Base-by-base conservation (phyloP, 2,329 filamentous ascomycete genomes). In the Microthyrium microscopicum region DNA sequence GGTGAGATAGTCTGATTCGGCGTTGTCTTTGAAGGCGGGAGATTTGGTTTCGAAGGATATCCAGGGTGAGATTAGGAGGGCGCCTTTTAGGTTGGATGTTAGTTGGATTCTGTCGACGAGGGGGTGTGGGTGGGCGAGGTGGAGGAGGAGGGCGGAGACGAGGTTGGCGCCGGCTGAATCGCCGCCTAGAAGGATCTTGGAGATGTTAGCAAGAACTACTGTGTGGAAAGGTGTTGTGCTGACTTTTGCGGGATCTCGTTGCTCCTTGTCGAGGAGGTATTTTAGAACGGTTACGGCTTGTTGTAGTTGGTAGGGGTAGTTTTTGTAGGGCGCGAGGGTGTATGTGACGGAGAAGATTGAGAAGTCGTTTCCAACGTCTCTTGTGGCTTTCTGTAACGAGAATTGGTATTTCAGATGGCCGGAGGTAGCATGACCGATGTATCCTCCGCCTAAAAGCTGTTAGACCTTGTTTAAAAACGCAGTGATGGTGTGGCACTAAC, bases 281-380 rank as follows among this genome's bases (percentile, higher is more conserved):
- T 52, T 44, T n/a, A 68, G 42, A 7, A 57, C 47, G 20, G 56
- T 50, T 15, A 57, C 50, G 9, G 57, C 61, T 48, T 69, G 58
- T 38, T 52, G 47, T 5, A 68, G 49, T 40, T 67, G 62, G 5
- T 53, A 50, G 2, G 65, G 65, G 42, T 67, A 68, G 26, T 47
- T 45, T 12, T 42, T 44, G 24, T 58, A 49, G 3, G 62, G 61
- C 0, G 68, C 60, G n/a, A 74, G 59, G 18, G 64, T 65, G 49
- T 77, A 77, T 25, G 62, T 61, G n/a, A 72, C 55, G 17, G 68
- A 49, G 31, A 73, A 58, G 30, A 65, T 49, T 13, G 65, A 56
- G 20, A 68, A 50, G 20, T 56, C 53, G 33, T 65, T 58, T 26
- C 57, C 60, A 19, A 46, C 41, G 6, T 48, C 47, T n/a, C 50